Base-by-base conservation (phyloP, 2,329 filamentous ascomycete species). In the Claviceps maximensis region DNA sequence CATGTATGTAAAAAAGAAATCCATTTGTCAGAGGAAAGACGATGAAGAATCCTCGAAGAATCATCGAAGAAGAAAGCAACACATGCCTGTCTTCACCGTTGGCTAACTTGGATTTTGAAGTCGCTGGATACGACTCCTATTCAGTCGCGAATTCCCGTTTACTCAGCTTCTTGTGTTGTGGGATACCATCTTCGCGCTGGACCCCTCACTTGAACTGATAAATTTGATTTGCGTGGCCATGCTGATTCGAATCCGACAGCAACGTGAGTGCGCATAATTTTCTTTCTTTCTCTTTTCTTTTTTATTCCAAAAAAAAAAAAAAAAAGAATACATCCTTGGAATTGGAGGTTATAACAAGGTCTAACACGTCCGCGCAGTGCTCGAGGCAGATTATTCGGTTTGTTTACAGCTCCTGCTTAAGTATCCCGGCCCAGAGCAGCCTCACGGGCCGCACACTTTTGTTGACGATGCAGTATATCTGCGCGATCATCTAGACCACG, bases 151-250 rank as follows among this genome's bases (percentile, higher is more conserved):
- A 66, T 97, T 96, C 60, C 82, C 88, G 0, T 94, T 97, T 56
- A 82, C 90, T 52, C 82, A 95, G 56, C 78, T 90, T 42, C 77
- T 98, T 40, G 73, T 80, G 23, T 77, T 98, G 53, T 98, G 93
- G 93, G 93, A 98, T 69, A 79, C 84, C 8, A 74, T 98, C 1
- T 94, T 98, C 65, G 87, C 90, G 2, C 82, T 94, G 61, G 90
- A 95, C 61, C 78, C 91, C 8, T 77, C 79, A 0, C 70, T 95
- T 29, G 82, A 89, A 49, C 72, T 97, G 33, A 82, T 97, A 59
- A 89, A 97, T 63, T 76, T 93, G 53, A 83, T 96, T n/a, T 96
- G 90, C 60, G 82, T 96, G 50, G 84, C 89, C 6, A 97, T 98
- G 90, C 74, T 98, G 25, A 74, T 98, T 47, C 81, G 93, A 50